phyloP scores from a whole-genome alignment of 306 rosid genomes.

The Lupinus albus region DNA sequence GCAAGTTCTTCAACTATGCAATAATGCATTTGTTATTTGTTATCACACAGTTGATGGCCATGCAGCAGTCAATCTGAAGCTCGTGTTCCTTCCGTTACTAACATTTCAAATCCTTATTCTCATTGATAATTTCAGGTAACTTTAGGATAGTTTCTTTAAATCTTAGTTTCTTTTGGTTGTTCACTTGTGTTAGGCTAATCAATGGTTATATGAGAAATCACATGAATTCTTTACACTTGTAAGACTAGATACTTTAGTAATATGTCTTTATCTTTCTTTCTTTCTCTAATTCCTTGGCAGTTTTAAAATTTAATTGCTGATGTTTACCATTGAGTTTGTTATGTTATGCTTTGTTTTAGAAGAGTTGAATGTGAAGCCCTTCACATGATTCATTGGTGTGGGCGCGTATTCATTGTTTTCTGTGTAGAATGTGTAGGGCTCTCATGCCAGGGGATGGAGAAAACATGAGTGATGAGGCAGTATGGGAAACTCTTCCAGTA shows the following conservation, averaged over 20 bases:
- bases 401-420: slow-evolving; percentile 26
- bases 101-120: slow-evolving; percentile 83
- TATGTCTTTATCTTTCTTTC: neutral
- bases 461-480: slow-evolving; percentile 83
- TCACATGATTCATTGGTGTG: slow-evolving; percentile 25
- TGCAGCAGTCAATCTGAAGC: slow-evolving; percentile 77
- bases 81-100: slow-evolving; percentile 90
- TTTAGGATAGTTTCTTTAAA: slow-evolving; percentile 29
- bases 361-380: slow-evolving; percentile 24
- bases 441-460: slow-evolving; percentile 96
- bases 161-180: slow-evolving; percentile 35
- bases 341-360: slow-evolving; percentile 22
- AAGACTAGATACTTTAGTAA: slow-evolving; percentile 8
- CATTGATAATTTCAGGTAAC: slow-evolving; percentile 90
- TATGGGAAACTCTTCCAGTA: slow-evolving; percentile 98
- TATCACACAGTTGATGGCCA: slow-evolving; percentile 62
- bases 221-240: slow-evolving; percentile 3
- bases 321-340: slow-evolving; percentile 24
- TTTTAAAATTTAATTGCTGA: slow-evolving; percentile 22
- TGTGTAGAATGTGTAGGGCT: slow-evolving; percentile 93
- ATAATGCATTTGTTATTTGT: slow-evolving; percentile 24
- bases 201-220: slow-evolving; percentile 14
- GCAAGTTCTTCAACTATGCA: slow-evolving; percentile 38
- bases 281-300: slow-evolving; percentile 12
- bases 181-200: neutral